phyloP scores from a whole-genome alignment of 164 flowering plant species.

The Sedum album region DNA sequence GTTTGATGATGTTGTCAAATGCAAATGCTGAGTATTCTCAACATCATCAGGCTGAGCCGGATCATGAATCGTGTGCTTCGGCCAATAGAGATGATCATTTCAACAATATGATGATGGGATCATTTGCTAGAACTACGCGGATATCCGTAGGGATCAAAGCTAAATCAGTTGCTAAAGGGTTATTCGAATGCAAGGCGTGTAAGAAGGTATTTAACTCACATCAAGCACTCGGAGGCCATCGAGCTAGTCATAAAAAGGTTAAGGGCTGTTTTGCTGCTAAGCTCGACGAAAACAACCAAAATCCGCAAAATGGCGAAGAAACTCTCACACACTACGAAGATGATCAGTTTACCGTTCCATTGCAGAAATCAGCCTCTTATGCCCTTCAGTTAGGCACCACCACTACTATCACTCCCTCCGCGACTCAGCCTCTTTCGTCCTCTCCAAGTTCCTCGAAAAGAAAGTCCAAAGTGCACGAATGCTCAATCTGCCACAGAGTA shows the following conservation, averaged over 20 bases:
- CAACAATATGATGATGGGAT: slow-evolving; percentile 25
- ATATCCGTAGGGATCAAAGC: slow-evolving; percentile 33
- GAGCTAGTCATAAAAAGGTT: too few relatives aligned
- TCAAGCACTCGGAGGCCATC: too few relatives aligned
- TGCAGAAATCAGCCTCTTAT: slow-evolving; percentile 20
- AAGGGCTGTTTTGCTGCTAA: slow-evolving; percentile 86
- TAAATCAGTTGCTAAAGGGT: slow-evolving; percentile 25
- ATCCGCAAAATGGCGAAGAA: slow-evolving; percentile 24
- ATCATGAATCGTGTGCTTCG: slow-evolving; percentile 66
- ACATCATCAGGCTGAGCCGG: slow-evolving; percentile 38
- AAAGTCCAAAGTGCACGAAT: slow-evolving; percentile 77
- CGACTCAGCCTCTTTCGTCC: neutral
- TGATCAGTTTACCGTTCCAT: slow-evolving; percentile 30
- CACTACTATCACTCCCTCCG: neutral
- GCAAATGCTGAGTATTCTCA: slow-evolving; percentile 35
- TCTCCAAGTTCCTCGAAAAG: slow-evolving; percentile 21
- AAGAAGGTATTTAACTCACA: too few relatives aligned
- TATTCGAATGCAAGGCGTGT: slow-evolving; percentile 90
- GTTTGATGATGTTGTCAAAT: slow-evolving; percentile 70
- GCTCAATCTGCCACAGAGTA: slow-evolving; percentile 73
- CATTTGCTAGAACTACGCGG: slow-evolving; percentile 3
- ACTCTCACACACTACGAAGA: slow-evolving; percentile 18
- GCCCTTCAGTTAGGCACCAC: slow-evolving; percentile 20
- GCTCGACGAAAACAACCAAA: slow-evolving; percentile 35
- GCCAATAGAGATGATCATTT: slow-evolving; percentile 65